Conservation (phyloP, 441 rosid species). For the Gossypium davidsonii region DNA sequence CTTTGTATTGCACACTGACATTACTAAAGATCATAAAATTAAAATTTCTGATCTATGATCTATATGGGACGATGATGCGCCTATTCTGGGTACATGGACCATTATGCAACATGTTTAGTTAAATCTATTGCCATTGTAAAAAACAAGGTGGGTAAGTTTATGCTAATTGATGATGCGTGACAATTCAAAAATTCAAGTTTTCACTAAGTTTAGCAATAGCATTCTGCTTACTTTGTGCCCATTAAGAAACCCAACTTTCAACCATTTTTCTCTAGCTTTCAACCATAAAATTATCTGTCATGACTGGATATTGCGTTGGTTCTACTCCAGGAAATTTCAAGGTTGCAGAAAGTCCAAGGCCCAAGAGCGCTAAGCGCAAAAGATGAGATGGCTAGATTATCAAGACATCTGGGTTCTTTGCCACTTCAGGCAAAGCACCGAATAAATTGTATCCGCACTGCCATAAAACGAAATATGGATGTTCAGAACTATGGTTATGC, state of each 20-base stretch:
- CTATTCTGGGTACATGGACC: background rate
- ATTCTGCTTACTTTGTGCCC: background rate
- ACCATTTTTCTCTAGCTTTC: background rate
- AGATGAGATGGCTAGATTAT: conserved; percentile 95
- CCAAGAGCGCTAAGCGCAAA: conserved; percentile 91
- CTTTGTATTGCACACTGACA: background rate
- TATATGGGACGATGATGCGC: background rate
- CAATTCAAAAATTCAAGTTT: background rate
- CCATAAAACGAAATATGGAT: conserved; percentile 95
- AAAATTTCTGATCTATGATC: background rate
- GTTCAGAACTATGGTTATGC: conserved; percentile 90
- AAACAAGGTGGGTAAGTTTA: background rate
- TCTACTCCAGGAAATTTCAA: conserved; percentile 65
- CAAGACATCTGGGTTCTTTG: conserved; percentile 86
- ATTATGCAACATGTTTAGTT: background rate
- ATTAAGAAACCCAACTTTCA: background rate
- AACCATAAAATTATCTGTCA: background rate
- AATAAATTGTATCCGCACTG: conserved; percentile 90
- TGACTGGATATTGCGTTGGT: conserved; percentile 12
- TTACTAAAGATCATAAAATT: background rate
- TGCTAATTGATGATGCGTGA: background rate
- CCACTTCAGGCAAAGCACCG: conserved; percentile 92
- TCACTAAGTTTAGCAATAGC: background rate
- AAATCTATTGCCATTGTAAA: background rate
- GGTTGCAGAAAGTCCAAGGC: conserved; percentile 87